phyloP scores from a whole-genome alignment of 176 grass and related monocot species.

The Hordeum vulgare region MorexV3_pseudomolecules_assembly NC_058524.1:64149060-64149559 shows the following conservation, averaged over 20 bases:
- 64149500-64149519: too few relatives aligned
- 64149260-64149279: neutral
- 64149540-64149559: too few relatives aligned
- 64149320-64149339: too few relatives aligned
- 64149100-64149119: neutral
- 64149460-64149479: too few relatives aligned
- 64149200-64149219: neutral
- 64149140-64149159: neutral
- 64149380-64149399: too few relatives aligned
- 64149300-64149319: neutral
- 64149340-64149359: too few relatives aligned
- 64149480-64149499: too few relatives aligned
- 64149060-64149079: neutral
- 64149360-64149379: too few relatives aligned
- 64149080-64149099: slow-evolving; percentile 1
- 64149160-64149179: neutral
- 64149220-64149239: neutral
- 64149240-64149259: neutral
- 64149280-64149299: neutral
- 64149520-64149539: too few relatives aligned
- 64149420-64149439: too few relatives aligned
- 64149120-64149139: neutral
- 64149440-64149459: too few relatives aligned
- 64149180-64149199: neutral
- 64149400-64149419: too few relatives aligned